phyloP scores from a whole-genome alignment of 2,329 filamentous ascomycete genomes.

The Cercospora berteroae region DNA sequence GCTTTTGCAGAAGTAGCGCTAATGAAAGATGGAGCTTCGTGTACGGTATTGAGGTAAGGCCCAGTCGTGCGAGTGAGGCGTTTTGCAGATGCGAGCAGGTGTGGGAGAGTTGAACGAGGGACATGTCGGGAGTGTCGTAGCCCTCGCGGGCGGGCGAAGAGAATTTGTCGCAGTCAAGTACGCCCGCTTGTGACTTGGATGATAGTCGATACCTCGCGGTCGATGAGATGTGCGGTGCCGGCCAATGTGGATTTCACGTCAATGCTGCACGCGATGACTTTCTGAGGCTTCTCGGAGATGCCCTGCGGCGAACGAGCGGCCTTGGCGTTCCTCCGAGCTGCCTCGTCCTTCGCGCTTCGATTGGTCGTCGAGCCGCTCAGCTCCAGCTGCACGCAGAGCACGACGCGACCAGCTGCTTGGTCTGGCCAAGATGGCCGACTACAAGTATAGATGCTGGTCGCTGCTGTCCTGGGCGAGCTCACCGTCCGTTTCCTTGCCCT shows the following conservation, averaged over 20 bases:
- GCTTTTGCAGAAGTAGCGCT: constrained; percentile 73
- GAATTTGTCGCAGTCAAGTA: not conserved
- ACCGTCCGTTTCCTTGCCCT: constrained; percentile 17
- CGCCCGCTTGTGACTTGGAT: not conserved
- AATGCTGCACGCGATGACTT: constrained; percentile 1
- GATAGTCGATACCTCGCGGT: not conserved
- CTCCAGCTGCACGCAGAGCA: not conserved
- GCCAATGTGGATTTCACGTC: not conserved
- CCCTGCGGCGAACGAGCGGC: not conserved
- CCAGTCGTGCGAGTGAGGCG: constrained; percentile 77
- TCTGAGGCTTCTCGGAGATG: constrained; percentile 1
- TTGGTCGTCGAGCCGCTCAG: constrained; percentile 9
- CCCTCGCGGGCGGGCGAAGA: constrained; percentile 11
- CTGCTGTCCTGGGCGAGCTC: constrained; percentile 21
- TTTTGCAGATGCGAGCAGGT: constrained; percentile 92
- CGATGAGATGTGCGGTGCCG: not conserved
- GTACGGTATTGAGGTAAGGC: constrained; percentile 77
- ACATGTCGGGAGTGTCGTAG: constrained; percentile 52
- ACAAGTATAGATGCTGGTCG: constrained; percentile 11
- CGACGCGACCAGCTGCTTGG: constrained; percentile 1
- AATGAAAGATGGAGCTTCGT: constrained; percentile 77
- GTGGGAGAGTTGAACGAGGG: constrained; percentile 70
- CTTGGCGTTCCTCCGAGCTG: not conserved
- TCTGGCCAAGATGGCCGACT: constrained; percentile 10
- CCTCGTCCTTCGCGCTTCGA: not conserved